These are phyloP conservation scores for Pilaira anomala DNA, from an alignment of 192 early-diverging fungal genomes.

Conservation along the genomic window DNA sequence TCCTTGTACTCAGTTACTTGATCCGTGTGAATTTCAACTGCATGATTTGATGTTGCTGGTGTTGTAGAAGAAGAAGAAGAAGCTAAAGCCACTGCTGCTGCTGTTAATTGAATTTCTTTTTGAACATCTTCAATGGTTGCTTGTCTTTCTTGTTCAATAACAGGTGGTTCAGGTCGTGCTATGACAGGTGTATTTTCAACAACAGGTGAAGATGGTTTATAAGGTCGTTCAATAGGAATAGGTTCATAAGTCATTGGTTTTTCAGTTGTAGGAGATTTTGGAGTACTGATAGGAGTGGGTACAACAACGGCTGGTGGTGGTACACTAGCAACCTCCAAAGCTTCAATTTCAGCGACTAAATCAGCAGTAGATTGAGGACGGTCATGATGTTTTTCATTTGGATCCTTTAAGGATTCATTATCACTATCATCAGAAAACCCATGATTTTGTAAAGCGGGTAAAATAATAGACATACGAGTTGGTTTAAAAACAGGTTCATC, in stretches of 20 bases:
- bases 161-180: no score
- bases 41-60: no score
- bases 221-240: slow-evolving; percentile 7
- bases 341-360: slow-evolving; percentile 9
- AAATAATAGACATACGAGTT: slow-evolving; percentile 13
- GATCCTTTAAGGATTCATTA: slow-evolving; percentile 7
- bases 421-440: slow-evolving; percentile 9
- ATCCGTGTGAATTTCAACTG: background rate
- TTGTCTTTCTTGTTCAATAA: no score
- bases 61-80: no score
- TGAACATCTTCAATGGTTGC: background rate
- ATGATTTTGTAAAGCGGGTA: slow-evolving; percentile 6
- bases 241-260: slow-evolving; percentile 13
- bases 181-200: background rate
- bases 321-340: background rate
- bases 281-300: no score
- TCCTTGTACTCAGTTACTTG: no score
- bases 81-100: no score
- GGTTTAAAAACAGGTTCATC: background rate
- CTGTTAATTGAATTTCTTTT: no score
- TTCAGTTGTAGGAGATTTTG: background rate
- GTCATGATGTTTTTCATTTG: slow-evolving; percentile 5
- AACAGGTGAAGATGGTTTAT: background rate
- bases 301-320: background rate
- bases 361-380: background rate